phyloP scores from a whole-genome alignment of 192 early-diverging fungal species.

The Haplosporangium gracile region DNA sequence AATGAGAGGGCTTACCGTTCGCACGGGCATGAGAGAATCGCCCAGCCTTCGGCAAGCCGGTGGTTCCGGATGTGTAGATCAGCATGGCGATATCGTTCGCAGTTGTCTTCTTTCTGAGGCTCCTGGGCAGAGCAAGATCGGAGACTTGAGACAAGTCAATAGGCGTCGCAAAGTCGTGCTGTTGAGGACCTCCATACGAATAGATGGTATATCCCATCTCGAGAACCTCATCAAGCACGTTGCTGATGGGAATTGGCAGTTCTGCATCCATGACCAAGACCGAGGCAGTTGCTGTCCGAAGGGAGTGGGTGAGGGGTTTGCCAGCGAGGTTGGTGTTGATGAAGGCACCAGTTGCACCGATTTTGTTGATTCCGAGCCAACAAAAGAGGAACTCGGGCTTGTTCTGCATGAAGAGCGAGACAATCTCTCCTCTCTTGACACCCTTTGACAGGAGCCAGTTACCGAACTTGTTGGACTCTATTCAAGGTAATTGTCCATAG shows the following conservation, averaged over 20 bases:
- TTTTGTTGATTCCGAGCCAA: slow-evolving; percentile 71
- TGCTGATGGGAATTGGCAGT: slow-evolving; percentile 28
- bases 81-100: slow-evolving; percentile 58
- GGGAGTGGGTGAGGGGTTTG: slow-evolving; percentile 58
- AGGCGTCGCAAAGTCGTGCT: slow-evolving; percentile 57
- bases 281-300: slow-evolving; percentile 55
- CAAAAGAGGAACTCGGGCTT: slow-evolving; percentile 69
- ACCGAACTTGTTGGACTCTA: slow-evolving; percentile 51
- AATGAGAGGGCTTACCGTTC: slow-evolving; percentile 25
- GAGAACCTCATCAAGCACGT: slow-evolving; percentile 37
- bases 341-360: slow-evolving; percentile 70
- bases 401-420: slow-evolving; percentile 74
- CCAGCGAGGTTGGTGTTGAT: slow-evolving; percentile 73
- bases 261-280: slow-evolving; percentile 51
- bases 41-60: slow-evolving; percentile 73
- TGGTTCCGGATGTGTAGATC: slow-evolving; percentile 71
- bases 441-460: slow-evolving; percentile 52
- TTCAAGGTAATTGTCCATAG: background rate
- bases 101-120: slow-evolving; percentile 20
- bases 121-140: slow-evolving; percentile 38
- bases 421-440: slow-evolving; percentile 60
- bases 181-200: slow-evolving; percentile 23
- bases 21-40: slow-evolving; percentile 60
- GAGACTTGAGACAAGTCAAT: slow-evolving; percentile 29
- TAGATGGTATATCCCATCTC: slow-evolving; percentile 40